Conservation (phyloP, 345 rosid species). For the Excoecaria cochinchinensis region DNA sequence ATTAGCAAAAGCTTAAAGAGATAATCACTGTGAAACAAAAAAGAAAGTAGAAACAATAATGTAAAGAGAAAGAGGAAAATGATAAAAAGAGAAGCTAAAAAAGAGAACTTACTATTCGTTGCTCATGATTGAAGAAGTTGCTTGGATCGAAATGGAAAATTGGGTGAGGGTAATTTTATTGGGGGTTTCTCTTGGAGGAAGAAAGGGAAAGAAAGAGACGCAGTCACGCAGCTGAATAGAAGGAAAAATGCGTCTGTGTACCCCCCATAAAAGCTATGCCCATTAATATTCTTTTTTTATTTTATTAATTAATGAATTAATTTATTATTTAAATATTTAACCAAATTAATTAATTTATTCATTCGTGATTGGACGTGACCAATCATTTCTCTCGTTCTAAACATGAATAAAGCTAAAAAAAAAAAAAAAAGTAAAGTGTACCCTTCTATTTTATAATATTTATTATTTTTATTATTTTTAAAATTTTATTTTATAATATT, state of each 20-base stretch:
- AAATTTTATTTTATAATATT: too few species aligned
- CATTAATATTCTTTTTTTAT: not conserved
- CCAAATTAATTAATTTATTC: too few species aligned
- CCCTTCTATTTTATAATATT: too few species aligned
- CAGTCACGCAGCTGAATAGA: too few species aligned
- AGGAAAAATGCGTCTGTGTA: not conserved
- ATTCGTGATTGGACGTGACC: too few species aligned
- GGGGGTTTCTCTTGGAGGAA: not conserved
- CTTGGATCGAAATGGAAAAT: conserved; percentile 11
- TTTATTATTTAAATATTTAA: too few species aligned
- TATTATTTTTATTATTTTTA: too few species aligned
- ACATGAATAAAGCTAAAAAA: too few species aligned
- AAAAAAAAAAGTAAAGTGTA: too few species aligned
- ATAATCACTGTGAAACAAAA: conserved; percentile 52
- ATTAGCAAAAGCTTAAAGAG: conserved; percentile 76
- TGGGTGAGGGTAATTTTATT: not conserved
- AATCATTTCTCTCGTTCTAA: too few species aligned
- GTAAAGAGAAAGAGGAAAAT: not conserved
- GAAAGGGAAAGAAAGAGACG: not conserved
- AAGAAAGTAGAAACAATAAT: not conserved
- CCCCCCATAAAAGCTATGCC: not conserved
- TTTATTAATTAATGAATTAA: not conserved
- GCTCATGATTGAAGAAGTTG: conserved; percentile 20
- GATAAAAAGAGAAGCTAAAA: not conserved
- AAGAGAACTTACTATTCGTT: conserved; percentile 24